phyloP scores from a whole-genome alignment of 768 basidiomycete species.

The Pholiota microspora region DNA sequence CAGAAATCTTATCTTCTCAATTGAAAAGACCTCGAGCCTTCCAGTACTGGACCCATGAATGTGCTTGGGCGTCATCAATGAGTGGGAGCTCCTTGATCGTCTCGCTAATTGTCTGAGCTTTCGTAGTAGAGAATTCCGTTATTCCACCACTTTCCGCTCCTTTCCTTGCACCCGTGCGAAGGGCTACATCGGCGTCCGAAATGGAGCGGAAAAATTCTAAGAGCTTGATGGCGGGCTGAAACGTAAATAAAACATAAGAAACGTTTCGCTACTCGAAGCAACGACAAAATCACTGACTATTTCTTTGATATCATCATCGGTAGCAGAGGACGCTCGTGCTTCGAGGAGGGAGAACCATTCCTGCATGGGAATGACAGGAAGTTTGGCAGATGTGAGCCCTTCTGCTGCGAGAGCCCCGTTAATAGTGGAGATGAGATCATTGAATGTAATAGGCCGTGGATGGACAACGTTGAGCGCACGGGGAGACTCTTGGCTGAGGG shows the following conservation, averaged over 20 bases:
- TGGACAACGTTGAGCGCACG: constrained; percentile 35
- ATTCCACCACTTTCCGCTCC: constrained; percentile 17
- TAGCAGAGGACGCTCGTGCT: constrained; percentile 16
- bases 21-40: constrained; percentile 15
- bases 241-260: background rate
- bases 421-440: constrained; percentile 17
- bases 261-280: background rate
- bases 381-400: constrained; percentile 7
- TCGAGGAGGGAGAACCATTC: constrained; percentile 30
- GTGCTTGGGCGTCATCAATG: constrained; percentile 11
- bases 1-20: background rate
- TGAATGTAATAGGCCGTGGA: constrained; percentile 32
- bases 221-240: constrained; percentile 33
- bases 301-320: constrained; percentile 24
- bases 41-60: constrained; percentile 23
- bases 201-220: constrained; percentile 24
- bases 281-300: constrained; percentile 25
- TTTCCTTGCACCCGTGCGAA: constrained; percentile 6
- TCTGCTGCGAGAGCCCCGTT: constrained; percentile 18
- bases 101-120: constrained; percentile 16
- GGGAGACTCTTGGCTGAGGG: constrained; percentile 20
- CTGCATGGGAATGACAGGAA: constrained; percentile 21
- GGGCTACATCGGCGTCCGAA: constrained; percentile 16
- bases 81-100: constrained; percentile 16
- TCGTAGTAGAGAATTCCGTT: constrained; percentile 16